Evolutionary conservation across 352 stramenopile genomes (phyloP).

Genomic region (Phytophthora sp.): DNA sequence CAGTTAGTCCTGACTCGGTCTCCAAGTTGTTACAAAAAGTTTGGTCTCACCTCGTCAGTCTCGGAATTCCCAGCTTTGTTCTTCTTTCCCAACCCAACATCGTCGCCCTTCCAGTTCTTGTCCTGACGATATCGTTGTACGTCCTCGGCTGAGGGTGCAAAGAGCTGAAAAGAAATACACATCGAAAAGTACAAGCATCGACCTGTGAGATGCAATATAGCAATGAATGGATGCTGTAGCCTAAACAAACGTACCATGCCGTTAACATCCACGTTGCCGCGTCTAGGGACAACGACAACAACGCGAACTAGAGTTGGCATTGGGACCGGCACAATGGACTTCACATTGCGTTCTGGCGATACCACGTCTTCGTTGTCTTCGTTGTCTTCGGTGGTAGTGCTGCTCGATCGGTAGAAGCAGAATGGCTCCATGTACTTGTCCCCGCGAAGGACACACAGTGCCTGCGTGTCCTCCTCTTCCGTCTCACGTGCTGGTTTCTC

Average conservation of each 20-base stretch:
- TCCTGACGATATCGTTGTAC: slow-evolving; percentile 31
- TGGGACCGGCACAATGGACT: slow-evolving; percentile 51
- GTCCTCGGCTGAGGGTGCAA: slow-evolving; percentile 40
- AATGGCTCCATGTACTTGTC: slow-evolving; percentile 78
- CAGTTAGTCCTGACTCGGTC: not conserved
- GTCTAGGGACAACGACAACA: slow-evolving; percentile 53
- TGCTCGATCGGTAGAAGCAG: slow-evolving; percentile 47
- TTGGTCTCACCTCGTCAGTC: slow-evolving; percentile 26
- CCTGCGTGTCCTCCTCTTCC: not conserved
- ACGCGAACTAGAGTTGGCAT: slow-evolving; percentile 79
- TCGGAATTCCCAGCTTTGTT: slow-evolving; percentile 8
- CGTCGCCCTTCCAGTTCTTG: slow-evolving; percentile 43
- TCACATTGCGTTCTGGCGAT: not conserved
- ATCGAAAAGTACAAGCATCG: slow-evolving; percentile 4
- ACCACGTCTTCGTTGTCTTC: slow-evolving; percentile 6
- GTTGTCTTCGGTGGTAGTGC: too few relatives aligned
- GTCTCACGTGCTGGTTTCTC: slow-evolving; percentile 8
- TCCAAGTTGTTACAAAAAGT: not conserved
- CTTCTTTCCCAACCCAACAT: slow-evolving; percentile 32
- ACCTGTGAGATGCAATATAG: too few relatives aligned
- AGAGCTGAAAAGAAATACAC: slow-evolving; percentile 40
- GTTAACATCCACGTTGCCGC: slow-evolving; percentile 61
- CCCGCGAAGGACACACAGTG: slow-evolving; percentile 64
- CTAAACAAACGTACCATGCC: slow-evolving; percentile 57
- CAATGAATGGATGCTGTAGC: slow-evolving; percentile 1